A percentile compares a stretch with the other conserved stretches of the same genome.
Evolutionary conservation across 176 grass and related monocot genomes (phyloP).

Genomic region (Cenchrus fungigraminus): DNA sequence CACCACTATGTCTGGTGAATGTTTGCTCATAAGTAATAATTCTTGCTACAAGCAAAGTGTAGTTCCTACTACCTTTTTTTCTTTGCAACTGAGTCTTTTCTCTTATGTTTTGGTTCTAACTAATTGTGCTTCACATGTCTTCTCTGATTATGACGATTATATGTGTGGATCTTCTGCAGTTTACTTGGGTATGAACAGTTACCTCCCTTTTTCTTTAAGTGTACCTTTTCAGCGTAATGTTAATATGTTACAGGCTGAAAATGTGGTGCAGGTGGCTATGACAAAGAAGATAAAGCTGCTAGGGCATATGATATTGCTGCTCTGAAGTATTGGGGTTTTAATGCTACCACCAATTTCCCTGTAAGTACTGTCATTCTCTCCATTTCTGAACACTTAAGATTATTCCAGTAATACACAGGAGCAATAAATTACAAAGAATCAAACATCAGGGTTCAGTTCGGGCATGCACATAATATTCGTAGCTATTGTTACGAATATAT

Average conservation of each 20-base stretch:
- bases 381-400: background rate
- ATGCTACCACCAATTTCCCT: slow-evolving; percentile 77
- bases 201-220: background rate
- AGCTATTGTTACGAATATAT: background rate
- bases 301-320: slow-evolving; percentile 91
- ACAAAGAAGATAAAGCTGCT: slow-evolving; percentile 89
- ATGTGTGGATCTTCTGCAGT: slow-evolving; percentile 54
- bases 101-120: slow-evolving; percentile 24
- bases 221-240: background rate
- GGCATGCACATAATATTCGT: background rate
- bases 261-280: slow-evolving; percentile 78
- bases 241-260: slow-evolving; percentile 18
- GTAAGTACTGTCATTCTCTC: slow-evolving; percentile 38
- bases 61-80: background rate
- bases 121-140: slow-evolving; percentile 41
- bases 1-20: background rate
- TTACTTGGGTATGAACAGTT: slow-evolving; percentile 69
- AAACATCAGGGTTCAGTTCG: background rate
- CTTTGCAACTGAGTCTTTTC: background rate
- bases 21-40: background rate
- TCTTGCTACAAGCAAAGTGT: background rate
- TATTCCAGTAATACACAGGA: background rate
- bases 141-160: slow-evolving; percentile 21
- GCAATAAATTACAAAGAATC: background rate
- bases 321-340: slow-evolving; percentile 88